Base-by-base conservation (phyloP, 106 monocot species). In the Phalaenopsis aphrodite region DNA sequence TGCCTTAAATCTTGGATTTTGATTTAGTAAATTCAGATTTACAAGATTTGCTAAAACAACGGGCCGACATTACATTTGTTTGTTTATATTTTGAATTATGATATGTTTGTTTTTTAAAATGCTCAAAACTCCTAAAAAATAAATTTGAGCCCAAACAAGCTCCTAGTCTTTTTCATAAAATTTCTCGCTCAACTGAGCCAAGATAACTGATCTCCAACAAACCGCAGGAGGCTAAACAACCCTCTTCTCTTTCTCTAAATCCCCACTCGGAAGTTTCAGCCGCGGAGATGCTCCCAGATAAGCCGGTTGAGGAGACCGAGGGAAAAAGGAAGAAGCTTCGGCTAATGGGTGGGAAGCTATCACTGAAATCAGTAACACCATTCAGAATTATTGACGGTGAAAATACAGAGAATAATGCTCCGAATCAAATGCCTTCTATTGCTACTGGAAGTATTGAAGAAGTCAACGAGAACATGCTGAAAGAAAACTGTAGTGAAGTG, bases 401-500 rank as follows among this genome's bases (percentile, higher is more conserved):
- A 39, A 56, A 83, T 45, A 89, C 89, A 76, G 89, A 89, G 78
- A 88, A 88, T 75, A 43, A 78, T 56, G 69, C 43, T 42, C 78
- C 74, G 42, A 76, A 30, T 69, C 42, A n/a, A 71, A 58, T 46
- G 8, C 71, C 75, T 41, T 83, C 81, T 38, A 38, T 82, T 5
- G 39, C 42, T 24, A 21, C 15, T 43, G 43, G 17, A 74, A 45
- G 43, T 6, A 14, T 8, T 74, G n/a, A 19, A 74, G 43, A 74
- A 2, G n/a, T 8, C 12, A 19, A 74, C n/a, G 74, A 74, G 43
- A 74, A 74, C 5, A 43, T 43, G 7, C 18, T n/a, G 5, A 30
- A 61, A n/a, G 73, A 55, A 37, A 64, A 49, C 9, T 14, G 42
- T 8, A 8, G n/a, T 8, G 43, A 16, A 5, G 19, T 61, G 36